Evolutionary conservation across 768 basidiomycete species (phyloP), one percentile per base, ranked within the genome.

Genomic region (Russula dissimulans): DNA sequence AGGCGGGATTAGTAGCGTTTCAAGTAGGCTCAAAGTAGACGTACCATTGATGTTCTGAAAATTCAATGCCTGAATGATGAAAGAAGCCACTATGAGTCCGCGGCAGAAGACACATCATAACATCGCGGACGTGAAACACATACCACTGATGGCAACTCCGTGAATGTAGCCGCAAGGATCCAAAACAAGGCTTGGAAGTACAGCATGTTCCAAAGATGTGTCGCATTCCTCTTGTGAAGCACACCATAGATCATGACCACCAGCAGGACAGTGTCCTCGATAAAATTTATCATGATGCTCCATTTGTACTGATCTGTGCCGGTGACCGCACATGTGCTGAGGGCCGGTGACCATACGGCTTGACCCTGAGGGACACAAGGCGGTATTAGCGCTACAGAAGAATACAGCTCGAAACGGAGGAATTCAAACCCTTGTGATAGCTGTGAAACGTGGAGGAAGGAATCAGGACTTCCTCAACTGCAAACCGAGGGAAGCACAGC

Each of bases 171-270:
- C 4, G 54, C 47, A 36, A 61, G 49, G 12, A 64, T 52, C 62
- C 62, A 64, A 18, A 61, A 46, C 9, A 64, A 18, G 31, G 46
- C 63, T 18, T 64, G 63, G 38, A 64, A 47, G 31, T 62, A 64
- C 45, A 64, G 22, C 56, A 64, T 26, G 36, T 62, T 63, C 63
- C 63, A 64, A 18, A 64, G 36, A 41, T 54, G 44, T 17, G 63
- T 64, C 51, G 54, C 50, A 42, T 64, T 64, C 36, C 42, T 31
- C 48, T 64, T 64, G 45, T 46, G 55, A 36, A 64, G 56, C 12
- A 64, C 63, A 22, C 63, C 63, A 7, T 51, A 36, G 22, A 57
- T 12, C 63, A 64, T 64, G 17, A 64, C 42, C 26, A 3, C n/a
- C n/a, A 64, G 18, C 32, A 64, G 53, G 11, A 56, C 12, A 1